Conservation (phyloP, 306 rosid species). For the Lagenaria siceraria region DNA sequence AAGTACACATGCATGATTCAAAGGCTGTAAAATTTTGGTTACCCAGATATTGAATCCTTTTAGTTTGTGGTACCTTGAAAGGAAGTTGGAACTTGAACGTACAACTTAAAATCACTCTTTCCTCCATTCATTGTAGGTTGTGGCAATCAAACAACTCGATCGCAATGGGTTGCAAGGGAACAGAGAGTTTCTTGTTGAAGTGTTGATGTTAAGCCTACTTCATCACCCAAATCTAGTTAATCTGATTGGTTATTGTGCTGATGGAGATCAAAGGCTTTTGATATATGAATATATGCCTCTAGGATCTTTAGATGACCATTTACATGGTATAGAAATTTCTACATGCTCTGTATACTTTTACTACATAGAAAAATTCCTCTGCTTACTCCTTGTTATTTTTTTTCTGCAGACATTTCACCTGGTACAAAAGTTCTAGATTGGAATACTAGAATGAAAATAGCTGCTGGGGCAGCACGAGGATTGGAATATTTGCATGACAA, state of each 20-base stretch:
- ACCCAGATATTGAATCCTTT: not conserved
- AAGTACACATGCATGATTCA: not conserved
- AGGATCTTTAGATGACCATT: conserved; percentile 90
- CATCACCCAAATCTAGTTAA: conserved; percentile 93
- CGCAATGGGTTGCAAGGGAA: conserved; percentile 91
- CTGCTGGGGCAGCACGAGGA: conserved; percentile 87
- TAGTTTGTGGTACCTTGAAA: not conserved
- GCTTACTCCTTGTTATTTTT: not conserved
- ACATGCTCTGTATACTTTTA: not conserved
- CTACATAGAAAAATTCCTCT: not conserved
- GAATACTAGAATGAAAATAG: conserved; percentile 87
- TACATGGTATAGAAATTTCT: conserved; percentile 41
- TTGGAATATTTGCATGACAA: conserved; percentile 82
- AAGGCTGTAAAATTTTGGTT: not conserved
- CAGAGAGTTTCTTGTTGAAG: conserved; percentile 88
- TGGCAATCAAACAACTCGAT: conserved; percentile 90
- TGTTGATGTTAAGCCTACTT: conserved; percentile 83
- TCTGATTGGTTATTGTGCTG: conserved; percentile 90
- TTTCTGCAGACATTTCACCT: conserved; percentile 53
- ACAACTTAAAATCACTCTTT: not conserved
- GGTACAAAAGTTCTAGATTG: conserved; percentile 67
- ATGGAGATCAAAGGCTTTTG: conserved; percentile 95
- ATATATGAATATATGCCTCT: conserved; percentile 86
- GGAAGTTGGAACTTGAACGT: not conserved
- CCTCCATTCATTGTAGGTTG: conserved; percentile 38